Evolutionary conservation across 352 stramenopile genomes (phyloP), one percentile per base, ranked within the genome.

Genomic region (Pythium aphanidermatum): DNA sequence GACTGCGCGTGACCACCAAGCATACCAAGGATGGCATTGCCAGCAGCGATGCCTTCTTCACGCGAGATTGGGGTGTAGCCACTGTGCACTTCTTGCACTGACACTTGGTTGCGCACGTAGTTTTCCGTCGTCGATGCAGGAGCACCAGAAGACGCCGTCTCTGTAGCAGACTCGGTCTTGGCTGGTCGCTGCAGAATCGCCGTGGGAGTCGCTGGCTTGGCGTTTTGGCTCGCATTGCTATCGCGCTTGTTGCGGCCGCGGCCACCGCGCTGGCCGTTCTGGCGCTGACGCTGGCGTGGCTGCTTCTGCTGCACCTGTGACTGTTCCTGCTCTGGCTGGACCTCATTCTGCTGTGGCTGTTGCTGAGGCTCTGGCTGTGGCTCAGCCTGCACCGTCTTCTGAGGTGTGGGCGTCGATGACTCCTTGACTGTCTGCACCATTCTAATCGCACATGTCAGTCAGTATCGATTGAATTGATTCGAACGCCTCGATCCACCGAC

Each of bases 11-110:
- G 32, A 12, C 42, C 51, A 9, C 51, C 40, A 41, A 93, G 81
- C 78, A 93, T 91, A 16, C 74, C 78, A 38, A 93, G 67, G 48
- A 93, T 93, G 25, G 77, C 70, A 36, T 90, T 79, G 26, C 81
- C 82, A 4, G 82, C 82, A 16, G 76, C 74, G 35, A 90, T 88
- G 33, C 82, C 82, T 54, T 93, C 78, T 26, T 74, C 78, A 37
- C 77, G 78, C 5, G 74, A 89, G 35, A 91, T 85, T 11, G 74
- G 67, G 23, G 81, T 57, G 67, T 84, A 84, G 17, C 62, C 68
- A 32, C 38, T 68, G 21, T 48, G 46, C 3, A 31, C 44, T 68
- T 51, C 46, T 65, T 65, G 27, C 36, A 26, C 16, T n/a, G 45
- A 37, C 23, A 54, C 34, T 17, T 51, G 44, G 27, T 51, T 27